Percentiles rank a stretch among this genome's conserved stretches.
Conservation (phyloP, 2,329 filamentous ascomycete species). For the Diaporthe caulivora region DNA sequence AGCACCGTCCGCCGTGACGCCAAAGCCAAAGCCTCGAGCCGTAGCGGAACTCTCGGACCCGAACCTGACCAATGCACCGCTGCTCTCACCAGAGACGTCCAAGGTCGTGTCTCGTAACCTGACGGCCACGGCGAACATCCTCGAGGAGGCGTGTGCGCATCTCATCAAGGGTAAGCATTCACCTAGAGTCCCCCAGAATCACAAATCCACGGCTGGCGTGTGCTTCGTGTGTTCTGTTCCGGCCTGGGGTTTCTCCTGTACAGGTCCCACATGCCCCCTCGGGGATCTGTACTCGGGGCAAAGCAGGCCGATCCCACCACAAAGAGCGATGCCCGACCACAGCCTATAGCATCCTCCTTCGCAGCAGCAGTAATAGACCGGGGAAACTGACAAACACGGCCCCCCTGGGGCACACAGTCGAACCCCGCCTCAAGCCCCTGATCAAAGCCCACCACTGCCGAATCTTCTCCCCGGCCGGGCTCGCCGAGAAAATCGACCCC, state of each 20-base stretch:
- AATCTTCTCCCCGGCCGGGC: conserved; percentile 83
- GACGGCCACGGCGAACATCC: conserved; percentile 75
- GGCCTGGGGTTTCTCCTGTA: neutral
- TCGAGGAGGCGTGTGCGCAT: conserved; percentile 81
- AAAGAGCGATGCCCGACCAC: neutral
- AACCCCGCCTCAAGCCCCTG: conserved; percentile 77
- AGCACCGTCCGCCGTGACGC: conserved; percentile 41
- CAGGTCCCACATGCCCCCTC: neutral
- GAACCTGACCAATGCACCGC: conserved; percentile 74
- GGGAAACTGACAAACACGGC: no score
- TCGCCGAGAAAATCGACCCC: conserved; percentile 89
- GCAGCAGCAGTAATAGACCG: neutral
- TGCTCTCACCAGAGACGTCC: conserved; percentile 79
- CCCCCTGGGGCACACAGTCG: conserved; percentile 56
- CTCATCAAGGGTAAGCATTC: conserved; percentile 64
- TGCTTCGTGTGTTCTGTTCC: neutral
- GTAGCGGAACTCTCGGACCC: conserved; percentile 72
- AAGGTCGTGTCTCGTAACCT: conserved; percentile 56
- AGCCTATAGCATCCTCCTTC: no score
- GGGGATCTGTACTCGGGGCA: neutral
- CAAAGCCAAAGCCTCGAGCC: conserved; percentile 54
- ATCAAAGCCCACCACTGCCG: conserved; percentile 82
- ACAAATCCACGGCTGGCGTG: no score
- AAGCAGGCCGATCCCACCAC: neutral
- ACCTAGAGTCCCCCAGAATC: neutral